Percentiles rank a stretch among this genome's conserved stretches.
These are phyloP conservation scores for Cynanchum wilfordii DNA, from an alignment of 257 asterid genomes.

Conservation along the genomic window DNA sequence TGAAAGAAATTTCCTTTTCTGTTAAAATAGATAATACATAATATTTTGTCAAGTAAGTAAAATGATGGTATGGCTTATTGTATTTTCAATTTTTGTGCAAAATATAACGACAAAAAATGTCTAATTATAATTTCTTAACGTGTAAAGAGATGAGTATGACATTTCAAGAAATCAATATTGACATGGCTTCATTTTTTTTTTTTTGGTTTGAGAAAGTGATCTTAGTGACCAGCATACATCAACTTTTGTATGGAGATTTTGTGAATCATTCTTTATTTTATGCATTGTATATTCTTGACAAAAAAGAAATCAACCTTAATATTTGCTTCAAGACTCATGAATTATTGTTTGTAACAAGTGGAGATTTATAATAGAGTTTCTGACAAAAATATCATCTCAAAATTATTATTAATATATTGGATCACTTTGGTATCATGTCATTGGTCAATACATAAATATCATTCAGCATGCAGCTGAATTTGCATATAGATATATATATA, in stretches of 20 bases:
- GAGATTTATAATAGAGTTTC: background rate
- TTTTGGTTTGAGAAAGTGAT: background rate
- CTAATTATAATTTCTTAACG: background rate
- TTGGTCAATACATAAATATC: background rate
- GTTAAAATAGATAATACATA: too few relatives aligned
- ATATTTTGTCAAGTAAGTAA: too few relatives aligned
- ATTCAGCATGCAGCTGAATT: background rate
- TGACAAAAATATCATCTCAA: background rate
- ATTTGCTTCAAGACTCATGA: slow-evolving; percentile 3
- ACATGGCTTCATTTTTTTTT: background rate
- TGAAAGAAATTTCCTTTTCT: background rate
- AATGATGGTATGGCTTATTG: background rate
- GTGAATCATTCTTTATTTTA: slow-evolving; percentile 1
- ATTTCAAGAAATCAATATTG: background rate
- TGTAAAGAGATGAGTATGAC: background rate
- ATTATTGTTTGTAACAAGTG: background rate
- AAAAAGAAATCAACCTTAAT: background rate
- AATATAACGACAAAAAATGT: background rate
- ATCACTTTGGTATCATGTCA: background rate
- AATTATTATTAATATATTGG: background rate
- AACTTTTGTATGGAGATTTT: background rate
- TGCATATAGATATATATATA: background rate
- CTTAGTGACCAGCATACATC: background rate
- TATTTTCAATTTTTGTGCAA: too few relatives aligned
- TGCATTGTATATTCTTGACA: background rate